Evolutionary conservation across 2,329 filamentous ascomycete species (phyloP).

Genomic region (Phialophora tarda): DNA sequence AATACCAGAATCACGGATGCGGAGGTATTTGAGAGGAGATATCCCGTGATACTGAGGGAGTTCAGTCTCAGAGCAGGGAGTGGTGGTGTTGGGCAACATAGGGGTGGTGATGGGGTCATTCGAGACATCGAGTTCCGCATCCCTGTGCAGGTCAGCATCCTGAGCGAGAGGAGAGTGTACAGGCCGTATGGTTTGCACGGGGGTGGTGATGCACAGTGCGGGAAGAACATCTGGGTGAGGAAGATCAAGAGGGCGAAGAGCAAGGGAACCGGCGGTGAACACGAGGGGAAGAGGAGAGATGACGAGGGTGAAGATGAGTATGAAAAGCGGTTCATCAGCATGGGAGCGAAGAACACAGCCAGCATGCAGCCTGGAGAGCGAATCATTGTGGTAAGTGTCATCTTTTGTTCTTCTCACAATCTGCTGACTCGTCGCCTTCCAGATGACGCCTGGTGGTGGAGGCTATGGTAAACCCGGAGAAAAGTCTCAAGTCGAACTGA

Average conservation of each 20-base stretch:
- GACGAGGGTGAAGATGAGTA: slow-evolving; percentile 44
- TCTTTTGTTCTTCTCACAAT: neutral
- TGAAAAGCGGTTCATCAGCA: slow-evolving; percentile 60
- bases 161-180: slow-evolving; percentile 77
- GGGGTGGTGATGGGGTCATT: slow-evolving; percentile 76
- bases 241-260: slow-evolving; percentile 63
- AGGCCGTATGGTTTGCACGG: slow-evolving; percentile 83
- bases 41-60: slow-evolving; percentile 75
- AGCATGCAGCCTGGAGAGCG: slow-evolving; percentile 64
- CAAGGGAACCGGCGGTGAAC: slow-evolving; percentile 46
- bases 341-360: slow-evolving; percentile 69
- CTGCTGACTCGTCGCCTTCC: slow-evolving; percentile 17
- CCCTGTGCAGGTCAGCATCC: slow-evolving; percentile 78
- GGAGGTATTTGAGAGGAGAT: slow-evolving; percentile 80
- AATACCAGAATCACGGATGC: slow-evolving; percentile 85
- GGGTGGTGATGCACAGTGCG: slow-evolving; percentile 77
- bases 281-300: slow-evolving; percentile 58
- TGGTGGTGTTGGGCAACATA: slow-evolving; percentile 69
- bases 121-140: slow-evolving; percentile 84
- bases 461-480: slow-evolving; percentile 59
- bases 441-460: slow-evolving; percentile 53
- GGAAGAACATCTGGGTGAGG: slow-evolving; percentile 86
- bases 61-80: slow-evolving; percentile 71
- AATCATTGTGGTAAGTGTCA: slow-evolving; percentile 67
- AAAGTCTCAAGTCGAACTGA: slow-evolving; percentile 56